Base-by-base conservation (phyloP, 352 stramenopile genomes). In the Plasmopara viticola region DNA sequence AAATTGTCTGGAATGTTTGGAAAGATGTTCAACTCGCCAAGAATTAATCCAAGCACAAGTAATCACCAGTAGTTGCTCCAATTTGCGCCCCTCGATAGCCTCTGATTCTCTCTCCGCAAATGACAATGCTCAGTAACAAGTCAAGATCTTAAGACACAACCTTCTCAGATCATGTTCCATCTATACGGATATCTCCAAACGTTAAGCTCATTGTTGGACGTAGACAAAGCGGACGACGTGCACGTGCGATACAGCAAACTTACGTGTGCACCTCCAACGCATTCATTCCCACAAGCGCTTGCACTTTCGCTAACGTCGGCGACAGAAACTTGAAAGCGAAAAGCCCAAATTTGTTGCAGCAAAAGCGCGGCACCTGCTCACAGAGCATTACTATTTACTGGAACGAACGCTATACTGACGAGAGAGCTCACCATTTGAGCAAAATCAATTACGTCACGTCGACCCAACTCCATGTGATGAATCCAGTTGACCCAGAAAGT, bases 361-460 rank as follows among this genome's bases (percentile, higher is more conserved):
- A 47, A 93, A 63, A 14, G 85, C 70, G 25, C 60, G 67, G 33
- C 79, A 84, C 4, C 90, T 76, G 48, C 90, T n/a, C 55, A 59
- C 17, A 58, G 13, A 7, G 20, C 25, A 9, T 49, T 61, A n/a
- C 51, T 45, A 6, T 53, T 43, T 25, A 66, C 60, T 31, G 68
- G 39, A 31, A 71, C 67, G n/a, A 93, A 66, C 14, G 84, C 66
- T 5, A 69, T 73, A n/a, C n/a, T n/a, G n/a, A n/a, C n/a, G n/a
- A n/a, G n/a, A n/a, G n/a, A n/a, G n/a, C n/a, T n/a, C n/a, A 40
- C 78, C 84, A 44, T 85, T 88, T 56, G 87, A 81, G 0, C 65
- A 67, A 31, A 82, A 60, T 18, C 87, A 60, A 29, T 70, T 84
- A 50, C 59, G 20, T 84, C 64, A 42, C 75, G 70, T 18, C 77